A percentile compares a stretch with the other conserved stretches of the same genome.
phyloP scores from a whole-genome alignment of 495 filamentous ascomycete genomes.

The Trichoderma reesei region DNA sequence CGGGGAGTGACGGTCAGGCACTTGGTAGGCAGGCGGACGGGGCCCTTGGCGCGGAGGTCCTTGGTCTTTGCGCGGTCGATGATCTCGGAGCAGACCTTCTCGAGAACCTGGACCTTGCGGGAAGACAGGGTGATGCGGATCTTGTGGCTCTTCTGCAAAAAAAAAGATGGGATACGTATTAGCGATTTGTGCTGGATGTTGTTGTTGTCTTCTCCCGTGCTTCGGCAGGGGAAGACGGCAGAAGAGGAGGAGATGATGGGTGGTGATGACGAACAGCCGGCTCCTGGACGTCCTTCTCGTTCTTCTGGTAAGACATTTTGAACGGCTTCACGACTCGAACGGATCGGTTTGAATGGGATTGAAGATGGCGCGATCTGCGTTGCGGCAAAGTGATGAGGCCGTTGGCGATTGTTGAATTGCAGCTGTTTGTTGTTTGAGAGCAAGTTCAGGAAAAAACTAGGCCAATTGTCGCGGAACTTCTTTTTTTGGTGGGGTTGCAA shows the following conservation, averaged over 20 bases:
- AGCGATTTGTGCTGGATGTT: background rate
- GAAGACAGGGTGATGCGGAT: conserved; percentile 97
- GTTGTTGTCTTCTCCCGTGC: background rate
- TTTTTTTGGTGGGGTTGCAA: conserved; percentile 16
- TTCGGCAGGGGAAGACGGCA: background rate
- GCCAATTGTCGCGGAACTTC: background rate
- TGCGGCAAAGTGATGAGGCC: conserved; percentile 80
- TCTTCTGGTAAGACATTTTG: conserved; percentile 93
- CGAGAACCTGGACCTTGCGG: conserved; percentile 83
- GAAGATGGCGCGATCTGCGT: conserved; percentile 21
- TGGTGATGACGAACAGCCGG: conserved; percentile 21
- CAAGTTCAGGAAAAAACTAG: conserved; percentile 15
- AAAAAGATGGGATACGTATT: background rate
- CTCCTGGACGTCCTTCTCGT: conserved; percentile 68
- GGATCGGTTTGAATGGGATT: conserved; percentile 13
- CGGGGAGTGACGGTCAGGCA: conserved; percentile 84
- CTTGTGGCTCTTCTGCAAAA: conserved; percentile 78
- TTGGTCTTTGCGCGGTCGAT: conserved; percentile 98
- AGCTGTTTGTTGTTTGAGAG: conserved; percentile 19
- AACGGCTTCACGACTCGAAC: conserved; percentile 58
- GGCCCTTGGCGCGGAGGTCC: conserved; percentile 96
- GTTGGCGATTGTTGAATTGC: conserved; percentile 22
- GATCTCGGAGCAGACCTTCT: conserved; percentile 97
- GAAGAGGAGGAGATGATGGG: background rate
- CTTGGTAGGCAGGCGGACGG: conserved; percentile 98